Conservation (phyloP, 495 filamentous ascomycete species). For the Aspergillus mulundensis region DNA sequence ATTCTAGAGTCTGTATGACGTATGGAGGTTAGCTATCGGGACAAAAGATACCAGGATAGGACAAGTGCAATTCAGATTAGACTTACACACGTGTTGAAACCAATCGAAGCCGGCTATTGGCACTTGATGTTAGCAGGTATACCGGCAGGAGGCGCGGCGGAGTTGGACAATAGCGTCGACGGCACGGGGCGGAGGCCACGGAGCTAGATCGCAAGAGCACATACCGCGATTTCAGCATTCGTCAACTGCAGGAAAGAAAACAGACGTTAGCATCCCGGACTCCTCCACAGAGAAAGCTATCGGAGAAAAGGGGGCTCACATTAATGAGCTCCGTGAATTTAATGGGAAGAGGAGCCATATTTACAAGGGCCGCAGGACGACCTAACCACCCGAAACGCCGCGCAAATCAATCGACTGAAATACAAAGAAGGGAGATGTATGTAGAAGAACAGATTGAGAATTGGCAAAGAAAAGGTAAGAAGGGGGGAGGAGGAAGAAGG, state of each 20-base stretch:
- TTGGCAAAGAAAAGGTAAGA: slow-evolving; percentile 17
- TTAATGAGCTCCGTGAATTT: slow-evolving; percentile 91
- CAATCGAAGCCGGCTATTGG: slow-evolving; percentile 71
- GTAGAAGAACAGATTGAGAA: slow-evolving; percentile 20
- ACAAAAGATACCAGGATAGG: slow-evolving; percentile 5
- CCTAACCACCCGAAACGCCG: slow-evolving; percentile 50
- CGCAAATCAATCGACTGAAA: slow-evolving; percentile 31
- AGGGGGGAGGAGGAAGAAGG: slow-evolving; percentile 12
- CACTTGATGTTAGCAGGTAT: slow-evolving; percentile 36
- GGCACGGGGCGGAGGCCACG: slow-evolving; percentile 19
- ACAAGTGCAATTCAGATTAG: not conserved
- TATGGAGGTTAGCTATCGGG: slow-evolving; percentile 5
- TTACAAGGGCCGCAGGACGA: slow-evolving; percentile 47
- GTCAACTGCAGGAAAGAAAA: slow-evolving; percentile 53
- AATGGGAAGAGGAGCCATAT: slow-evolving; percentile 81
- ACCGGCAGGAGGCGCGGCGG: slow-evolving; percentile 10
- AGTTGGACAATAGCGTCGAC: slow-evolving; percentile 13
- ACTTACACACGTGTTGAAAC: slow-evolving; percentile 95
- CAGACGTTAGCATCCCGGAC: slow-evolving; percentile 20
- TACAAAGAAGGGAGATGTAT: slow-evolving; percentile 18
- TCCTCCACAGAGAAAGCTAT: not conserved
- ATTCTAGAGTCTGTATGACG: slow-evolving; percentile 79
- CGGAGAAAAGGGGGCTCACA: slow-evolving; percentile 47
- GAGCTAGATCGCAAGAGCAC: slow-evolving; percentile 29
- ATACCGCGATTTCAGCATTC: slow-evolving; percentile 75